Conservation (phyloP, 2,329 filamentous ascomycete genomes). For the Talaromyces atroroseus region DNA sequence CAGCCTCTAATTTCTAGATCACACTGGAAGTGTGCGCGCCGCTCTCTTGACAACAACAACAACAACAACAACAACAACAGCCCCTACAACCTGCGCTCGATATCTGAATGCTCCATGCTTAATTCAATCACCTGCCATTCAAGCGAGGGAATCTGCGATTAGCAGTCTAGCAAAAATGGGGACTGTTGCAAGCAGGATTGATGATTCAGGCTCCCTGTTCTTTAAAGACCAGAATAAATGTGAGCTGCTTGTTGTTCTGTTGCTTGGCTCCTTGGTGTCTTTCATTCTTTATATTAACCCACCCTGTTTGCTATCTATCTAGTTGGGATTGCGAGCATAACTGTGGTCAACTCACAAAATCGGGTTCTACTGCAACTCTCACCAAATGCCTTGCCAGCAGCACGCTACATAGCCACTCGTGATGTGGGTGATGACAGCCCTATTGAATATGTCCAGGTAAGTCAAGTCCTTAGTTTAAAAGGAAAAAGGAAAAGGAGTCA, state of each 20-base stretch:
- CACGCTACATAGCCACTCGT: slow-evolving; percentile 66
- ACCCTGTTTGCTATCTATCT: neutral
- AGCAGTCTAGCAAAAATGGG: slow-evolving; percentile 61
- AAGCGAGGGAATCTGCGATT: neutral
- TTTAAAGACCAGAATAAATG: slow-evolving; percentile 88
- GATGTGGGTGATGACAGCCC: slow-evolving; percentile 67
- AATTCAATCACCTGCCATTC: neutral
- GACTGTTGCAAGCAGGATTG: slow-evolving; percentile 80
- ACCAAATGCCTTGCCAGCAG: slow-evolving; percentile 84
- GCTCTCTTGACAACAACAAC: neutral
- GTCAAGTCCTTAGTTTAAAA: slow-evolving; percentile 43
- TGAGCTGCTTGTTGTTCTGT: slow-evolving; percentile 44
- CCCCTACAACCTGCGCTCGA: neutral
- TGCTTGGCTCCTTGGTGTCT: neutral
- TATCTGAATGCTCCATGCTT: neutral
- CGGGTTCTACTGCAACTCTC: slow-evolving; percentile 70
- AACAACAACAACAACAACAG: too few relatives aligned
- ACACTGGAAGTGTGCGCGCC: neutral
- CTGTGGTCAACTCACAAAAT: slow-evolving; percentile 72
- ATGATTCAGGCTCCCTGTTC: slow-evolving; percentile 72
- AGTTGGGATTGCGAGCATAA: slow-evolving; percentile 85
- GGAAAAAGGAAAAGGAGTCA: neutral
- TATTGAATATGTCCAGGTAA: slow-evolving; percentile 88
- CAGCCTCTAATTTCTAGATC: neutral
- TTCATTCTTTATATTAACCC: neutral